These are phyloP conservation scores for Pelagomonas calceolata DNA, from an alignment of 108 stramenopile species.

Conservation along the genomic window DNA sequence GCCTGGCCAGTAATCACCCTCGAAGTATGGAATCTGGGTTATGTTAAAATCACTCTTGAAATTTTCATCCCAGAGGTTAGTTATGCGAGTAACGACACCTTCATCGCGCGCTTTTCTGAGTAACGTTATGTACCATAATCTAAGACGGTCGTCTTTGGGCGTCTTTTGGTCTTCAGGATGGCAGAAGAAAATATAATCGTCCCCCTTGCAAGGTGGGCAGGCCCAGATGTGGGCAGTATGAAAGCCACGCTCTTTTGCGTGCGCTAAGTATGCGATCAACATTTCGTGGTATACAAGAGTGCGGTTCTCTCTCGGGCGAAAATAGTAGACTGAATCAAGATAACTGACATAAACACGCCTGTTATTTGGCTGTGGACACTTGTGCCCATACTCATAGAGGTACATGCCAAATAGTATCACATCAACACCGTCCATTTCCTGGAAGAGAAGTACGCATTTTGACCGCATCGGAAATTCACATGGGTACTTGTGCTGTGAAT, in stretches of 20 bases:
- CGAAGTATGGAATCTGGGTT: slow-evolving; percentile 86
- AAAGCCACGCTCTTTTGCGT: slow-evolving; percentile 81
- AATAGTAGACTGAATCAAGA: slow-evolving; percentile 85
- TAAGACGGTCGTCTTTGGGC: slow-evolving; percentile 73
- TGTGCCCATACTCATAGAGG: slow-evolving; percentile 87
- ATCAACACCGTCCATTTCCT: slow-evolving; percentile 85
- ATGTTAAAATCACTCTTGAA: slow-evolving; percentile 62
- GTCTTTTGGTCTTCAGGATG: slow-evolving; percentile 65
- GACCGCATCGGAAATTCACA: slow-evolving; percentile 68
- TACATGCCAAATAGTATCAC: slow-evolving; percentile 91
- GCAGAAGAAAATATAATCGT: slow-evolving; percentile 85
- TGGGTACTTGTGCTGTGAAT: slow-evolving; percentile 74
- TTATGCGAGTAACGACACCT: slow-evolving; percentile 59
- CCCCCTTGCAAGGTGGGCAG: slow-evolving; percentile 87
- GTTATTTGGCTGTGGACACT: slow-evolving; percentile 80
- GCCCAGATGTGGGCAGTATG: slow-evolving; percentile 96
- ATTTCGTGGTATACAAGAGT: slow-evolving; percentile 78
- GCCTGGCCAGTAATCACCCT: slow-evolving; percentile 95
- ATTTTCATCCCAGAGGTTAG: slow-evolving; percentile 73
- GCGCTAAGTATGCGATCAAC: slow-evolving; percentile 76
- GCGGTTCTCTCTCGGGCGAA: slow-evolving; percentile 66
- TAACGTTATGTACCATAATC: slow-evolving; percentile 73
- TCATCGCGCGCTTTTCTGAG: slow-evolving; percentile 64
- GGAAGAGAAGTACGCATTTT: slow-evolving; percentile 83
- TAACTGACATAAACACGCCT: slow-evolving; percentile 86